Conservation (phyloP, 148 eudicot species). For the Rhododendron griersonianum region DNA sequence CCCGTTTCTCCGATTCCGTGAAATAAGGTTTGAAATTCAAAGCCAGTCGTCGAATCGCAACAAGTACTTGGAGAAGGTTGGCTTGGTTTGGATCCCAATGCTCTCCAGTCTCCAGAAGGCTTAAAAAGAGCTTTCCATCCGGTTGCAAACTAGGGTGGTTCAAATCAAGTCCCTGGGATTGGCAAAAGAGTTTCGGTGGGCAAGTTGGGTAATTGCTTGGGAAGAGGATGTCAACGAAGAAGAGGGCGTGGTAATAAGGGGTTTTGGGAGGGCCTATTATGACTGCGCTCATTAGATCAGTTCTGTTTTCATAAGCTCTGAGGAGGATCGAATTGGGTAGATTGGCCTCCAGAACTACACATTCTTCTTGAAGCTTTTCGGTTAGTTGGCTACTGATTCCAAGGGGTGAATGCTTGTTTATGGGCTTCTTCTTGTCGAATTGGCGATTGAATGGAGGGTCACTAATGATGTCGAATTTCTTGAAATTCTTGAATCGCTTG, state of each 20-base stretch:
- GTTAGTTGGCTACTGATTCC: background rate
- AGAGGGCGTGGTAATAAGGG: slow-evolving; percentile 62
- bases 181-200: slow-evolving; percentile 46
- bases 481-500: slow-evolving; percentile 1
- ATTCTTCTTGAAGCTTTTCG: slow-evolving; percentile 49
- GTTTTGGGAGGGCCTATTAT: slow-evolving; percentile 58
- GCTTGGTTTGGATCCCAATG: slow-evolving; percentile 45
- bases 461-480: background rate
- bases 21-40: slow-evolving; percentile 51
- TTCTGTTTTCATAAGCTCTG: slow-evolving; percentile 44
- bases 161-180: slow-evolving; percentile 47
- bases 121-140: slow-evolving; percentile 48
- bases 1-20: slow-evolving; percentile 21
- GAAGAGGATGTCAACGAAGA: slow-evolving; percentile 59
- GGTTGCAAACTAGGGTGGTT: slow-evolving; percentile 55
- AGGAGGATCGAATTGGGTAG: slow-evolving; percentile 63
- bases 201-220: slow-evolving; percentile 45
- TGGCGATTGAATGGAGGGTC: slow-evolving; percentile 27
- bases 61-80: slow-evolving; percentile 51
- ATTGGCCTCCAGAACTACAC: slow-evolving; percentile 35
- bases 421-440: slow-evolving; percentile 4
- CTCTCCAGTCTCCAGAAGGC: slow-evolving; percentile 50
- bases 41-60: slow-evolving; percentile 61
- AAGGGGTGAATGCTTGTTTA: background rate
- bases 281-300: slow-evolving; percentile 63